Conservation (phyloP, 2,329 filamentous ascomycete genomes). For the Phyllosticta citriasiana region DNA sequence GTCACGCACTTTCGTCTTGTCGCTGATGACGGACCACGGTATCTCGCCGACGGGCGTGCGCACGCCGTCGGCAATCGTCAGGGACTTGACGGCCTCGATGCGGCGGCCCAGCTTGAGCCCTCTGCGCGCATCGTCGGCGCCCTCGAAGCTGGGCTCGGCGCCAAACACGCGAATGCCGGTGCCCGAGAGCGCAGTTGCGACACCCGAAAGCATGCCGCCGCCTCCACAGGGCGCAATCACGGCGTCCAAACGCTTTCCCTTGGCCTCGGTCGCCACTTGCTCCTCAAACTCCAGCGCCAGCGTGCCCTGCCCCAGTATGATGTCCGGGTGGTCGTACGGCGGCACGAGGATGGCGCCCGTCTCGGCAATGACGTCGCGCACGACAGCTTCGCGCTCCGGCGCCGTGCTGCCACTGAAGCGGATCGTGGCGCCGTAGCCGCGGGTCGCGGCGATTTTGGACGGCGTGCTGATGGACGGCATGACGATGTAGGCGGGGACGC, state of each 20-base stretch:
- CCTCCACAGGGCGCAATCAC: conserved; percentile 78
- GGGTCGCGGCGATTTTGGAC: conserved; percentile 79
- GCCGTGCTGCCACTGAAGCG: conserved; percentile 65
- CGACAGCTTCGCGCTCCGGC: conserved; percentile 69
- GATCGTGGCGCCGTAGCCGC: conserved; percentile 65
- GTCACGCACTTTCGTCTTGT: conserved; percentile 56
- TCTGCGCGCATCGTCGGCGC: conserved; percentile 71
- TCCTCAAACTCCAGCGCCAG: conserved; percentile 70
- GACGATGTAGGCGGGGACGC: conserved; percentile 68
- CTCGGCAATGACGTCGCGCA: conserved; percentile 54
- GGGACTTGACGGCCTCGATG: conserved; percentile 57
- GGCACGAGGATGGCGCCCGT: conserved; percentile 75
- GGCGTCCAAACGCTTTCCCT: conserved; percentile 29
- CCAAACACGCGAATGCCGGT: conserved; percentile 73
- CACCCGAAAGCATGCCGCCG: conserved; percentile 77
- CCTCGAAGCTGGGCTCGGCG: conserved; percentile 72
- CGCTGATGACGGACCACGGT: conserved; percentile 70
- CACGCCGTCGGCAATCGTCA: conserved; percentile 84
- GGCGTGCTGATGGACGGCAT: conserved; percentile 82
- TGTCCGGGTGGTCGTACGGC: conserved; percentile 86
- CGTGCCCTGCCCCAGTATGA: conserved; percentile 91
- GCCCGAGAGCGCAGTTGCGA: conserved; percentile 63
- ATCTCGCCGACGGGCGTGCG: conserved; percentile 68
- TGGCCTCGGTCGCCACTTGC: conserved; percentile 53
- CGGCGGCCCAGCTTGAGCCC: conserved; percentile 56